Evolutionary conservation across 805 yeast species (phyloP).

Genomic region (Naumovozyma castellii): DNA sequence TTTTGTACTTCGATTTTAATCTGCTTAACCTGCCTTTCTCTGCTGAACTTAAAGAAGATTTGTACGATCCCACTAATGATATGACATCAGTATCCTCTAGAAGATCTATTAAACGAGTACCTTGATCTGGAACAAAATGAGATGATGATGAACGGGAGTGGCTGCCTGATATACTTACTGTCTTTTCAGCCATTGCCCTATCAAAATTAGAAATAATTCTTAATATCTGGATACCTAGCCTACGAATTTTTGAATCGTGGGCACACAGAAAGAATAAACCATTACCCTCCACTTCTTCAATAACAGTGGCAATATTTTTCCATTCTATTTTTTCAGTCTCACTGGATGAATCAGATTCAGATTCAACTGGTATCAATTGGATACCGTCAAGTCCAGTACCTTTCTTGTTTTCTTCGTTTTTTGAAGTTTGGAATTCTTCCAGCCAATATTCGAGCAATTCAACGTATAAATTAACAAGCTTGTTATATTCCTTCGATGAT

Average conservation of each 20-base stretch:
- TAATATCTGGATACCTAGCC: slow-evolving; percentile 64
- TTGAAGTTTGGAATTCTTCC: slow-evolving; percentile 42
- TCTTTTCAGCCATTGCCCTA: slow-evolving; percentile 56
- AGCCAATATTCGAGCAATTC: slow-evolving; percentile 80
- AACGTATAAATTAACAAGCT: slow-evolving; percentile 58
- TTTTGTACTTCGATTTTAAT: slow-evolving; percentile 46
- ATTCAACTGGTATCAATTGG: slow-evolving; percentile 15
- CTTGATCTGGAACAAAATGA: slow-evolving; percentile 70
- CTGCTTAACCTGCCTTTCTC: slow-evolving; percentile 66
- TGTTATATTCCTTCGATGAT: slow-evolving; percentile 51
- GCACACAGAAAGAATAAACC: slow-evolving; percentile 88
- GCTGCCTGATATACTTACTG: slow-evolving; percentile 17
- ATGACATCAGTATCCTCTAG: slow-evolving; percentile 62
- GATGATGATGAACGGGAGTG: slow-evolving; percentile 50
- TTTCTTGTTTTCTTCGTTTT: slow-evolving; percentile 24
- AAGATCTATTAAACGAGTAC: slow-evolving; percentile 66
- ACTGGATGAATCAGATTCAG: slow-evolving; percentile 16
- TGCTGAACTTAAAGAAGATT: slow-evolving; percentile 52
- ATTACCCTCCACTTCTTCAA: slow-evolving; percentile 93
- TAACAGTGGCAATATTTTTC: slow-evolving; percentile 70
- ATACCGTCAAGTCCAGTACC: slow-evolving; percentile 28
- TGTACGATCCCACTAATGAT: slow-evolving; percentile 46
- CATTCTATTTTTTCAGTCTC: slow-evolving; percentile 60
- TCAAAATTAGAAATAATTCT: slow-evolving; percentile 81
- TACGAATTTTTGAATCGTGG: slow-evolving; percentile 68